phyloP scores from a whole-genome alignment of 2,329 filamentous ascomycete genomes.

The Scleromitrula shiraiana region DNA sequence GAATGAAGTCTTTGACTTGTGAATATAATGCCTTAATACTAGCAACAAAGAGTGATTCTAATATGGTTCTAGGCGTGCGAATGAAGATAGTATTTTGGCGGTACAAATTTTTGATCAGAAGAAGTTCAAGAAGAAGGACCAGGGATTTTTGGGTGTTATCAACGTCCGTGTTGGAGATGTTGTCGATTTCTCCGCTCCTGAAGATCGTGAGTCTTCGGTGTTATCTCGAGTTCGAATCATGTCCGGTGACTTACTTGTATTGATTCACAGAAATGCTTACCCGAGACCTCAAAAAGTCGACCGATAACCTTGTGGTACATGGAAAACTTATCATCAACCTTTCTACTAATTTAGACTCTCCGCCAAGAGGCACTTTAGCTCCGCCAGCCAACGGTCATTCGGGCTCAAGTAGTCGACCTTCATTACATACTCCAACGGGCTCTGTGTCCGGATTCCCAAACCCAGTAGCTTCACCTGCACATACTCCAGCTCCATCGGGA shows the following conservation, averaged over 20 bases:
- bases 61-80: slow-evolving; percentile 59
- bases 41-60: slow-evolving; percentile 11
- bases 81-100: slow-evolving; percentile 91
- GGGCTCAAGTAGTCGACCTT: slow-evolving; percentile 19
- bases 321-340: slow-evolving; percentile 96
- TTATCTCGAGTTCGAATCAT: slow-evolving; percentile 3
- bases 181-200: slow-evolving; percentile 80
- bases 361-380: slow-evolving; percentile 44
- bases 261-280: slow-evolving; percentile 80
- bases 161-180: slow-evolving; percentile 94
- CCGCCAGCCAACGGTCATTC: slow-evolving; percentile 23
- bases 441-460: slow-evolving; percentile 23
- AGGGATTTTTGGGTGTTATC: slow-evolving; percentile 95
- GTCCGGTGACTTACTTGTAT: slow-evolving; percentile 10
- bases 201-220: slow-evolving; percentile 65
- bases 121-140: slow-evolving; percentile 99
- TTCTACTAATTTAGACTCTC: slow-evolving; percentile 76
- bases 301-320: slow-evolving; percentile 94
- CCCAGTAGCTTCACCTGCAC: slow-evolving; percentile 30
- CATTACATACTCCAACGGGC: slow-evolving; percentile 27
- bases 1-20: slow-evolving; percentile 99
- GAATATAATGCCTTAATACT: slow-evolving; percentile 13
- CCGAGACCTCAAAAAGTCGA: slow-evolving; percentile 92
- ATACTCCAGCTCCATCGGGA: slow-evolving; percentile 23
- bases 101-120: slow-evolving; percentile 99